These are phyloP conservation scores for Handroanthus guayacan DNA, from an alignment of 257 asterid species.

Conservation along the genomic window DNA sequence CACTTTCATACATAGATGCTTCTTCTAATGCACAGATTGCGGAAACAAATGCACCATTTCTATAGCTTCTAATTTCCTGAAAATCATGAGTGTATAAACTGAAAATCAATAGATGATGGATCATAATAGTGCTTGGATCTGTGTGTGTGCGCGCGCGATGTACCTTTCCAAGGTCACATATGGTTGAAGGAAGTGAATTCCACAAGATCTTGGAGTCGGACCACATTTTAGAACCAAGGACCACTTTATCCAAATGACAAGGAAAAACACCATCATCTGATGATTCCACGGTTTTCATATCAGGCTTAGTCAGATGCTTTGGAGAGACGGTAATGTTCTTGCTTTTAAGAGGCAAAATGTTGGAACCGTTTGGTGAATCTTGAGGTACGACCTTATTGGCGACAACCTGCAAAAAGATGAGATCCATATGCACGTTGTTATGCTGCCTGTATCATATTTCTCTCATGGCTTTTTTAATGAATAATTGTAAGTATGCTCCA, in stretches of 20 bases:
- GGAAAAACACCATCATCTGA: slow-evolving; percentile 42
- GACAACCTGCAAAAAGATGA: slow-evolving; percentile 39
- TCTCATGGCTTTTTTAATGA: background rate
- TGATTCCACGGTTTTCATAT: slow-evolving; percentile 39
- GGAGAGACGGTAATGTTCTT: slow-evolving; percentile 52
- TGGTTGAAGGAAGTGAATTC: slow-evolving; percentile 52
- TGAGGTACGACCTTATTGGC: slow-evolving; percentile 37
- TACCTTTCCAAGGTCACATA: slow-evolving; percentile 62
- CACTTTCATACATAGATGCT: slow-evolving; percentile 55
- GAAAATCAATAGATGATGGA: background rate
- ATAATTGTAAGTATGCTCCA: background rate
- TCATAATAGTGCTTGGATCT: background rate
- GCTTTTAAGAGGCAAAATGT: slow-evolving; percentile 52
- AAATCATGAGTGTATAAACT: slow-evolving; percentile 15
- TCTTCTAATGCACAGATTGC: slow-evolving; percentile 72
- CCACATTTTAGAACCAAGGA: slow-evolving; percentile 42
- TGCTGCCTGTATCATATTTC: background rate
- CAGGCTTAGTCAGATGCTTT: slow-evolving; percentile 41
- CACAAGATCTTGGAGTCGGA: slow-evolving; percentile 53
- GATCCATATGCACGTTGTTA: background rate
- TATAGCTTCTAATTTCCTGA: slow-evolving; percentile 54
- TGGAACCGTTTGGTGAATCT: slow-evolving; percentile 43
- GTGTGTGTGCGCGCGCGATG: background rate
- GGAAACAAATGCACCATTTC: slow-evolving; percentile 50
- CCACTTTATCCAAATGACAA: slow-evolving; percentile 46